Evolutionary conservation across 1,284 basidiomycete genomes (phyloP).

Genomic region (Fomitopsis schrenkii): DNA sequence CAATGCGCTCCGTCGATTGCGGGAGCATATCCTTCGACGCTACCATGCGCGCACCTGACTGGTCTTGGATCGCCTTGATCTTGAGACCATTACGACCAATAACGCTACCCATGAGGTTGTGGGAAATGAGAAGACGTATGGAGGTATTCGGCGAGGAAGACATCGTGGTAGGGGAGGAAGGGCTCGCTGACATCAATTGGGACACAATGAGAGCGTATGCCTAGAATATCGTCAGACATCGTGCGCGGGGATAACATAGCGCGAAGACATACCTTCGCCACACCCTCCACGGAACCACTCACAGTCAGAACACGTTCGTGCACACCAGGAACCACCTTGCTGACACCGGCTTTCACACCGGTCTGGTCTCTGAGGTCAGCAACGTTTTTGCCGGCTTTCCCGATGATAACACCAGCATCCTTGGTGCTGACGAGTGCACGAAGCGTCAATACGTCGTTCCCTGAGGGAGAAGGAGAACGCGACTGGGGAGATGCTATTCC

Average conservation of each 20-base stretch:
- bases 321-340: constrained; percentile 96
- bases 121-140: constrained; percentile 94
- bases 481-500: constrained; percentile 43
- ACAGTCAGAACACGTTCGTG: constrained; percentile 97
- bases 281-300: constrained; percentile 85
- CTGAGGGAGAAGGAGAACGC: constrained; percentile 59
- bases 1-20: constrained; percentile 96
- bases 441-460: constrained; percentile 76
- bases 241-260: neutral
- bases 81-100: constrained; percentile 96
- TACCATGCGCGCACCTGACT: constrained; percentile 95
- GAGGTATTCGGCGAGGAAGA: constrained; percentile 74
- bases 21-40: constrained; percentile 99
- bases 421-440: constrained; percentile 94
- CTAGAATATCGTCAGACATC: constrained; percentile 33
- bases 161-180: constrained; percentile 59
- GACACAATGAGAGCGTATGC: constrained; percentile 94
- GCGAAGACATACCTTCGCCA: constrained; percentile 69
- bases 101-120: constrained; percentile 99
- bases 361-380: constrained; percentile 93
- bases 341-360: constrained; percentile 97
- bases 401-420: constrained; percentile 96
- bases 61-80: constrained; percentile 99
- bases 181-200: constrained; percentile 81
- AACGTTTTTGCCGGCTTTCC: constrained; percentile 95